A percentile compares a stretch with the other conserved stretches of the same genome.
phyloP scores from a whole-genome alignment of 352 stramenopile genomes.

The Phytophthora sp. region DNA sequence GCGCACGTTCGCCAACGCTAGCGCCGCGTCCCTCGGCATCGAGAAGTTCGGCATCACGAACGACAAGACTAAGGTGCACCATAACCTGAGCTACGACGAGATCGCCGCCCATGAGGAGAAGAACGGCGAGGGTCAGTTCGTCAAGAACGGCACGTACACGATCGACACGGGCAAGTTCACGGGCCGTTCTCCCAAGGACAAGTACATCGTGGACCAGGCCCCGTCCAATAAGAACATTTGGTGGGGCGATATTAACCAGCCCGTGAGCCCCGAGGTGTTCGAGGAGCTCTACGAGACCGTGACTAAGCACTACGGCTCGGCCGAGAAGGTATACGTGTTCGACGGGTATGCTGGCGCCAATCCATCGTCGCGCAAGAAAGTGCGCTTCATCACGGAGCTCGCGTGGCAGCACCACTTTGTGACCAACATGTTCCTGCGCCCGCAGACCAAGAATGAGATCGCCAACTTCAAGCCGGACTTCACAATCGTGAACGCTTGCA shows the following conservation, averaged over 20 bases:
- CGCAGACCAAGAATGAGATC: slow-evolving; percentile 84
- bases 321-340: slow-evolving; percentile 96
- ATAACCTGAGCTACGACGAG: slow-evolving; percentile 96
- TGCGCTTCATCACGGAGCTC: slow-evolving; percentile 98
- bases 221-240: slow-evolving; percentile 95
- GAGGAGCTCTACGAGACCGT: slow-evolving; percentile 96
- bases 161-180: slow-evolving; percentile 99
- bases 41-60: slow-evolving; percentile 92
- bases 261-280: slow-evolving; percentile 94
- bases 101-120: slow-evolving; percentile 94
- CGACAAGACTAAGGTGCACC: slow-evolving; percentile 91
- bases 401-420: slow-evolving; percentile 99
- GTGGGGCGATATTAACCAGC: slow-evolving; percentile 97
- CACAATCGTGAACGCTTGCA: slow-evolving; percentile 98
- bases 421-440: slow-evolving; percentile 96
- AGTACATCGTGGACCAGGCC: slow-evolving; percentile 96
- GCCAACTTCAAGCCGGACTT: slow-evolving; percentile 96
- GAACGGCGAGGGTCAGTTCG: slow-evolving; percentile 93
- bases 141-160: slow-evolving; percentile 94
- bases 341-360: slow-evolving; percentile 96
- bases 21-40: slow-evolving; percentile 64
- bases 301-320: slow-evolving; percentile 91
- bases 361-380: slow-evolving; percentile 92
- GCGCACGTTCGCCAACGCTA: slow-evolving; percentile 54
- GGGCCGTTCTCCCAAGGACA: slow-evolving; percentile 98